Percentiles rank a stretch among this genome's conserved stretches.
Conservation (phyloP, 331 rosid species). For the Stylosanthes scabra region DNA sequence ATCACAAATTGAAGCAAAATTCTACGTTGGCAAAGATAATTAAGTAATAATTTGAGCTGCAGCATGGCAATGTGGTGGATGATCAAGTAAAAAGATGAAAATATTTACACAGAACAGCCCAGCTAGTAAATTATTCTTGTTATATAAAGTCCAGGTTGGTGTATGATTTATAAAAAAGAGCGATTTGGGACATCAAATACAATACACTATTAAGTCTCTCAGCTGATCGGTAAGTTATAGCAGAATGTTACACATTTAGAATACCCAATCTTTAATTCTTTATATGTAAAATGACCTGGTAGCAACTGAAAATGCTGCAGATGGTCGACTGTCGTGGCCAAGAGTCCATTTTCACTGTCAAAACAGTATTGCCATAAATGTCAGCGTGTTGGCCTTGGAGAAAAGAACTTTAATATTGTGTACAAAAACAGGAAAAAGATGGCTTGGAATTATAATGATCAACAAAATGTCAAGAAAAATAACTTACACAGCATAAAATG, state of each 20-base stretch:
- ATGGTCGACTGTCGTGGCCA: slow-evolving; percentile 63
- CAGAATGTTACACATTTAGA: slow-evolving; percentile 36
- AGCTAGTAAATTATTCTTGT: slow-evolving; percentile 1
- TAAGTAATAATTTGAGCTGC: slow-evolving; percentile 1
- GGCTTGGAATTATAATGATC: slow-evolving; percentile 24
- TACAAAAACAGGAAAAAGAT: slow-evolving; percentile 9
- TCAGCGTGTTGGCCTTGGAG: slow-evolving; percentile 1
- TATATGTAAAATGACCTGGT: slow-evolving; percentile 72
- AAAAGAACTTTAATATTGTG: slow-evolving; percentile 3
- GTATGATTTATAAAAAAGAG: neutral
- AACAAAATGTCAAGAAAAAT: slow-evolving; percentile 9
- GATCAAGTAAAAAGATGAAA: neutral
- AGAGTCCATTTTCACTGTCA: slow-evolving; percentile 64
- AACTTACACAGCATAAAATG: slow-evolving; percentile 54
- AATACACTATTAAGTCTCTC: slow-evolving; percentile 2
- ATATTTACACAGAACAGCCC: slow-evolving; percentile 14
- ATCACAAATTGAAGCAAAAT: slow-evolving; percentile 29
- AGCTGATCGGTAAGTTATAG: slow-evolving; percentile 5
- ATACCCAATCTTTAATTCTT: slow-evolving; percentile 32
- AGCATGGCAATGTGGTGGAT: neutral
- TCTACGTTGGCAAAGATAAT: slow-evolving; percentile 21
- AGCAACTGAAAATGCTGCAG: slow-evolving; percentile 67
- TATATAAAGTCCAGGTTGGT: slow-evolving; percentile 6
- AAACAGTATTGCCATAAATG: slow-evolving; percentile 36
- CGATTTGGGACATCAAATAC: too few relatives aligned